Evolutionary conservation across 1,284 basidiomycete genomes (phyloP), one percentile per base, ranked within the genome.

Genomic region (Leucoagaricus sp.): DNA sequence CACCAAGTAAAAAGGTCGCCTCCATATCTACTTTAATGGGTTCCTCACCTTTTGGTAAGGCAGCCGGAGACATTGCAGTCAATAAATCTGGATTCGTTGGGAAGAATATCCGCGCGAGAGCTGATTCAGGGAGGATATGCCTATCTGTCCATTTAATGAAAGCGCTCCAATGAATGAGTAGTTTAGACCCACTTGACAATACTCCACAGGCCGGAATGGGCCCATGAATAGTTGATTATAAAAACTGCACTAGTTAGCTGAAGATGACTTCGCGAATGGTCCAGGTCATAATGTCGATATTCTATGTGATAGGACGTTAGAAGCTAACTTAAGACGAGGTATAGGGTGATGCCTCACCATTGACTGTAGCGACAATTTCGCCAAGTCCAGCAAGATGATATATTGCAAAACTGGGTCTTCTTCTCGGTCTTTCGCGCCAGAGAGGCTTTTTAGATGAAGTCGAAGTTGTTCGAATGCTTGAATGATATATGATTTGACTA

Each of bases 221-320:
- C 73, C 92, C 92, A 95, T 8, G 88, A 87, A 66, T 89, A 91
- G 71, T 94, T 93, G 34, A 93, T 74, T 49, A 94, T 74, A 65
- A 91, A 90, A 26, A 89, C 89, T 83, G 69, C 49, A 29, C 21
- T 53, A 38, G 50, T 57, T 42, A 47, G 47, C 47, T 56, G 23
- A 36, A 55, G 46, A 85, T 75, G 25, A 87, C 72, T 65, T 90
- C 85, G 62, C 82, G 78, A 58, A 85, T 64, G 48, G 81, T 78
- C 86, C 86, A 91, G 25, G 78, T 75, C 40, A 87, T 72, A 10
- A 89, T 66, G 58, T 89, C 85, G 34, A 85, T 64, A 63, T 80
- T 82, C 84, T 89, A 65, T 55, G 54, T 47, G 55, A 52, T 41
- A 57, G 44, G 44, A 41, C 21, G 34, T 52, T 40, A 21, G 21